phyloP scores from a whole-genome alignment of 805 yeast species.

The Candida berthetii region DNA sequence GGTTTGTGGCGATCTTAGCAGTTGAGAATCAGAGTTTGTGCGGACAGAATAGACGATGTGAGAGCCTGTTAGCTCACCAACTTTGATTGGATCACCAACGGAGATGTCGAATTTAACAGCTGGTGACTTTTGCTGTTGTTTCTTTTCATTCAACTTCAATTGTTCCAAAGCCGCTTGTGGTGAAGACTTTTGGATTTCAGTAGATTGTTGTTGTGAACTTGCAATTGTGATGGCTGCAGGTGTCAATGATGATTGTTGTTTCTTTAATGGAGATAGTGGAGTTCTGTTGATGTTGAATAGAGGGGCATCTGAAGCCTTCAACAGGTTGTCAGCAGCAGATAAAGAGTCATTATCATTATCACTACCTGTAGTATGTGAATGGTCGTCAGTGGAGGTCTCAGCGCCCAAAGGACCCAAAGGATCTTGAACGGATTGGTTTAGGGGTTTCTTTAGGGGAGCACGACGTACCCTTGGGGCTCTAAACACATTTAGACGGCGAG shows the following conservation, averaged over 20 bases:
- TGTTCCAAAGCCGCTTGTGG: constrained; percentile 13
- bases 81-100: constrained; percentile 88
- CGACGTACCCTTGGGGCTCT: constrained; percentile 43
- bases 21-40: constrained; percentile 38
- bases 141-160: constrained; percentile 6
- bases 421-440: constrained; percentile 8
- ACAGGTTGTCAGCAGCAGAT: constrained; percentile 26
- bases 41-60: constrained; percentile 83
- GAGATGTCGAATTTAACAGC: constrained; percentile 44
- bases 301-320: constrained; percentile 47
- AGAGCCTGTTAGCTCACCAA: constrained; percentile 84
- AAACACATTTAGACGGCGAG: constrained; percentile 35
- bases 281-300: constrained; percentile 37
- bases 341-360: constrained; percentile 23
- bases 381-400: constrained; percentile 23
- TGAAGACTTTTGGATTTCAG: constrained; percentile 10
- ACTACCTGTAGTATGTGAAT: constrained; percentile 14
- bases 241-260: background rate
- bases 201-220: background rate
- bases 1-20: constrained; percentile 31
- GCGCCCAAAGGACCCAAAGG: constrained; percentile 26
- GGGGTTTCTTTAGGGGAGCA: constrained; percentile 14
- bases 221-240: background rate
- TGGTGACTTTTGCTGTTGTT: constrained; percentile 6
- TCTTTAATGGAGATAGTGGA: constrained; percentile 18